These are phyloP conservation scores for Microthlaspi erraticum DNA, from an alignment of 345 rosid species.

Conservation along the genomic window DNA sequence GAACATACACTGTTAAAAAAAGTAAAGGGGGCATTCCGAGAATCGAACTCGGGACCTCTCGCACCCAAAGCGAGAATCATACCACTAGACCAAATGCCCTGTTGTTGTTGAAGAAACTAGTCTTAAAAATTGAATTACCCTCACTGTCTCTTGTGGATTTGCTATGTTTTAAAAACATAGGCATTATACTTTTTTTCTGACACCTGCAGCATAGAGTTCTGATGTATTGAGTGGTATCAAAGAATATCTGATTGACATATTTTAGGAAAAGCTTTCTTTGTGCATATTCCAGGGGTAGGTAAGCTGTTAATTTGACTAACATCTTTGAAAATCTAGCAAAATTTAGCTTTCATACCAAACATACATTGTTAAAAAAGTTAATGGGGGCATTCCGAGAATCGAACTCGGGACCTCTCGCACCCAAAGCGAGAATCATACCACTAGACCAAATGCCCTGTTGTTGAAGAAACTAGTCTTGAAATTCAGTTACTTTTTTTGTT, in stretches of 20 bases:
- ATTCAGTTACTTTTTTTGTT: background rate
- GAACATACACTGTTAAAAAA: slow-evolving; percentile 26
- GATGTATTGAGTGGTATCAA: no score
- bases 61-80: slow-evolving; percentile 22
- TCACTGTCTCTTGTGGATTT: no score
- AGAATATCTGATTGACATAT: slow-evolving; percentile 6
- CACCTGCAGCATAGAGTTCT: no score
- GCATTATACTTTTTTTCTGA: no score
- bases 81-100: slow-evolving; percentile 7
- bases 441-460: slow-evolving; percentile 83
- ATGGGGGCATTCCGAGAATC: slow-evolving; percentile 79
- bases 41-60: slow-evolving; percentile 66
- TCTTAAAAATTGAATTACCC: background rate
- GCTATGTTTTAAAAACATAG: no score
- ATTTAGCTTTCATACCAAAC: background rate
- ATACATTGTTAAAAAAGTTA: background rate
- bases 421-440: slow-evolving; percentile 99
- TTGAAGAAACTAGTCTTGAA: background rate
- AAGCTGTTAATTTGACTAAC: background rate
- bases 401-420: slow-evolving; percentile 98
- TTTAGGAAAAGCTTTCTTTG: no score
- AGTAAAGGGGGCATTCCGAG: slow-evolving; percentile 52
- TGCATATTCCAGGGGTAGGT: slow-evolving; percentile 9
- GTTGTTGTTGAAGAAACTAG: background rate
- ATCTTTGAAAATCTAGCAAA: background rate